Conservation (phyloP, 495 filamentous ascomycete genomes). For the Penicillium lagena region DNA sequence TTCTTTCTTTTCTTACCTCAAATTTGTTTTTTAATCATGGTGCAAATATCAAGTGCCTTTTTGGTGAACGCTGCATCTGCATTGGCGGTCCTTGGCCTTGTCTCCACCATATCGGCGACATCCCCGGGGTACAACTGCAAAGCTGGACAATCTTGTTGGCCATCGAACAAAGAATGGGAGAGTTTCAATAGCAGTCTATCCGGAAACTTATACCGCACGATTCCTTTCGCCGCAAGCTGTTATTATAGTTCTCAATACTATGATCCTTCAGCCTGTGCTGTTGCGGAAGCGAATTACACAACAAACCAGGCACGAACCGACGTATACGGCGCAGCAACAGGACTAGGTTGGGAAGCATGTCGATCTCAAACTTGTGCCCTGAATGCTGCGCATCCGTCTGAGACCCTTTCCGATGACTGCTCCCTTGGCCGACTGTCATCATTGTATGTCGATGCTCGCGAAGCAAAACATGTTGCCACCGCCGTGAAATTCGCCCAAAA, state of each 20-base stretch:
- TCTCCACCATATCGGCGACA: neutral
- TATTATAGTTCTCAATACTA: conserved; percentile 10
- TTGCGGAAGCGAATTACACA: conserved; percentile 6
- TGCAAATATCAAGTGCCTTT: too few species aligned
- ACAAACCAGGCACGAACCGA: conserved; percentile 1
- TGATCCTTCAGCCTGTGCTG: conserved; percentile 5
- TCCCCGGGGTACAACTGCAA: conserved; percentile 5
- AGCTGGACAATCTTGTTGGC: conserved; percentile 8
- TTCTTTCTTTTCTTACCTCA: too few species aligned
- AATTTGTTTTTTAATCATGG: too few species aligned
- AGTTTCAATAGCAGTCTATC: conserved; percentile 11
- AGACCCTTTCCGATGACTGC: conserved; percentile 1
- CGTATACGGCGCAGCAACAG: conserved; percentile 4
- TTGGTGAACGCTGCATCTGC: too few species aligned
- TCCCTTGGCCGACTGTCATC: conserved; percentile 8
- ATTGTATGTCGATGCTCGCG: conserved; percentile 9
- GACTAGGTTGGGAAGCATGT: conserved; percentile 12
- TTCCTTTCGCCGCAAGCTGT: conserved; percentile 13
- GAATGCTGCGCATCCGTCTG: neutral
- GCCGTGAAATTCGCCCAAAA: conserved; percentile 7
- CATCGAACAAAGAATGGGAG: conserved; percentile 13
- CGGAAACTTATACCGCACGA: conserved; percentile 8
- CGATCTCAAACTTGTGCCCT: conserved; percentile 3
- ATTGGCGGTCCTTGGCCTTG: too few species aligned
- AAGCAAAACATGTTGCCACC: conserved; percentile 4